These are phyloP conservation scores for Myxozyma neotropica DNA, from an alignment of 805 yeast species.

Conservation along the genomic window DNA sequence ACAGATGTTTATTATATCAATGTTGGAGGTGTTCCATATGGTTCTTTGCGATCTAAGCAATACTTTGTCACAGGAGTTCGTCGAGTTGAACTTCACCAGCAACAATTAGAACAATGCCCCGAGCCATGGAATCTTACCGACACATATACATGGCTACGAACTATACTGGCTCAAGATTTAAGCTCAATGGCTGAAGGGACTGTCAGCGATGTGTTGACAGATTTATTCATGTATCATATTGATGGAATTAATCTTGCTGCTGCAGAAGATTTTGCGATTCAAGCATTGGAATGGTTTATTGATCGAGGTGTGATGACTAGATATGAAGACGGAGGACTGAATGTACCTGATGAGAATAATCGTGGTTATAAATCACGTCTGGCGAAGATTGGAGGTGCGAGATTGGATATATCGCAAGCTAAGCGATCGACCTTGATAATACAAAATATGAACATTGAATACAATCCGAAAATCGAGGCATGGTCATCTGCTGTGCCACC, in stretches of 20 bases:
- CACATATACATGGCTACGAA: constrained; percentile 19
- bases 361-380: constrained; percentile 7
- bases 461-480: not conserved
- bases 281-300: constrained; percentile 38
- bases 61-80: constrained; percentile 4
- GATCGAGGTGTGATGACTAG: constrained; percentile 34
- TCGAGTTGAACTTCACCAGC: not conserved
- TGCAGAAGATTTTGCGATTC: constrained; percentile 40
- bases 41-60: not conserved
- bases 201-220: constrained; percentile 34
- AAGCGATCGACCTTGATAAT: constrained; percentile 15
- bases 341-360: constrained; percentile 21
- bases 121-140: constrained; percentile 22
- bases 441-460: not conserved
- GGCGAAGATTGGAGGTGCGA: constrained; percentile 39
- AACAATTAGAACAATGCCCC: not conserved
- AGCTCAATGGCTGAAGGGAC: constrained; percentile 29
- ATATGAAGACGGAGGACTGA: not conserved
- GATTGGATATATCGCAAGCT: constrained; percentile 37
- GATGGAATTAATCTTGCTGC: constrained; percentile 40
- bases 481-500: constrained; percentile 23
- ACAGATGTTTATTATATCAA: not conserved
- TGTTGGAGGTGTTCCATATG: not conserved
- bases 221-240: constrained; percentile 37
- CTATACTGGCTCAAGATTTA: constrained; percentile 21